Base-by-base conservation (phyloP, 768 basidiomycete species). In the Gautieria morchelliformis region DNA sequence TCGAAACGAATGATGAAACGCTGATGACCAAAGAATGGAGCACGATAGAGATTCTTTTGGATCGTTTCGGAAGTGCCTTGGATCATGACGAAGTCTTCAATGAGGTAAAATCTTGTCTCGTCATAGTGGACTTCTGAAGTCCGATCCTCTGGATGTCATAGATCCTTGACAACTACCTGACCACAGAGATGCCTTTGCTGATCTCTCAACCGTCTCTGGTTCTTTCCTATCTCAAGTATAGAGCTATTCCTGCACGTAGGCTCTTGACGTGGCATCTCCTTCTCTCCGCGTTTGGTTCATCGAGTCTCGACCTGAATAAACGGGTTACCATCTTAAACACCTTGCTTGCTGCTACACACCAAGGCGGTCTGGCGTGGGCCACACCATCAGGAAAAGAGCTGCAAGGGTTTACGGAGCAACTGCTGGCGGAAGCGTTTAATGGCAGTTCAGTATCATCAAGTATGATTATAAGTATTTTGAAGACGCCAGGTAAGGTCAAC, bases 11-110 rank as follows among this genome's bases (percentile, higher is more conserved):
- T 27, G 27, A 12, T 49, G 27, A 33, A 17, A 22, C 33, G 17
- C 12, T n/a, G 35, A n/a, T 37, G 20, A 52, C 37, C 17, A 33
- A 11, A 20, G 12, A 57, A 8, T 15, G 30, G 19, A 49, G 40
- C 19, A 22, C 65, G 27, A 65, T 83, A 30, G 70, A 76, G 14
- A 70, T 69, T 40, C 67, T 85, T 35, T 62, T 87, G 42, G 71
- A 75, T 10, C 70, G 74, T 5, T 86, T 87, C 59, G 78, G 78
- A 2, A 67, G 72, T 7, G 68, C 71, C 0, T 63, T 87, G 14
- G 84, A 84, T 58, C 59, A 68, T 1, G 74, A 82, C 41, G 61
- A 39, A 5, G 60, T 64, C 6, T 72, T 82, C 46, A 64, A 77
- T 5, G 61, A 72, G 65, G 84, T 84, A 62, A 44, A 74, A 68